Percentiles rank a stretch among this genome's conserved stretches.
Conservation (phyloP, 1,284 basidiomycete species). For the Microbotryum violaceum region DNA sequence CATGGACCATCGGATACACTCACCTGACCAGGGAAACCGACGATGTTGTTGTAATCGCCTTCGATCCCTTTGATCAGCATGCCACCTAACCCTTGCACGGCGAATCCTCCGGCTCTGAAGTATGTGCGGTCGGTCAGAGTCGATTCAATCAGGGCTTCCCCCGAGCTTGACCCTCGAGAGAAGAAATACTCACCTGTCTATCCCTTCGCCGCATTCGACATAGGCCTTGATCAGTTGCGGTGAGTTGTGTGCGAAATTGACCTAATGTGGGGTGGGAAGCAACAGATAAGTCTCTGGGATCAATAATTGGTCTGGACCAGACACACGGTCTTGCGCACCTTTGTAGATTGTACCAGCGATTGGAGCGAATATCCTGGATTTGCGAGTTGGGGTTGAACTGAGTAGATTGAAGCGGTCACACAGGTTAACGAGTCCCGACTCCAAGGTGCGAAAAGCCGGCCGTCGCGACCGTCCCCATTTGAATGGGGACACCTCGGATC, state of each 20-base stretch:
- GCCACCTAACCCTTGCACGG: slow-evolving; percentile 81
- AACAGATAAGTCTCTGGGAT: too few species aligned
- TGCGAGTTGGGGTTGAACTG: slow-evolving; percentile 27
- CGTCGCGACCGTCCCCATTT: too few species aligned
- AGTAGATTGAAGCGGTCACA: not conserved
- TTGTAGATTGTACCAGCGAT: slow-evolving; percentile 14
- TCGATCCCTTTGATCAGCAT: slow-evolving; percentile 74
- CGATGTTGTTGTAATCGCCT: slow-evolving; percentile 86
- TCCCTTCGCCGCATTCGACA: slow-evolving; percentile 77
- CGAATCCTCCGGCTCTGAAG: slow-evolving; percentile 74
- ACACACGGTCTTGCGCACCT: not conserved
- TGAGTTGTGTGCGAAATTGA: slow-evolving; percentile 41
- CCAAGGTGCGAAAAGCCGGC: not conserved
- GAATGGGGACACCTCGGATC: not conserved
- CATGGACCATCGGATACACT: slow-evolving; percentile 41
- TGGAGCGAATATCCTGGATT: slow-evolving; percentile 25
- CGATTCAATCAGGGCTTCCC: too few species aligned
- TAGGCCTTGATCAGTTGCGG: slow-evolving; percentile 64
- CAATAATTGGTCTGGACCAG: not conserved
- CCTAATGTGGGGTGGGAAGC: slow-evolving; percentile 27
- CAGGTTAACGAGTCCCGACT: not conserved
- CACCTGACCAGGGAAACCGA: slow-evolving; percentile 73
- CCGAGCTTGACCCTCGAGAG: too few species aligned
- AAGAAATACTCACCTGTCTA: slow-evolving; percentile 51
- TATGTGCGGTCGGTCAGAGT: not conserved